Evolutionary conservation across 495 filamentous ascomycete species (phyloP).

Genomic region (Paragyromitra xinjiangensis): DNA sequence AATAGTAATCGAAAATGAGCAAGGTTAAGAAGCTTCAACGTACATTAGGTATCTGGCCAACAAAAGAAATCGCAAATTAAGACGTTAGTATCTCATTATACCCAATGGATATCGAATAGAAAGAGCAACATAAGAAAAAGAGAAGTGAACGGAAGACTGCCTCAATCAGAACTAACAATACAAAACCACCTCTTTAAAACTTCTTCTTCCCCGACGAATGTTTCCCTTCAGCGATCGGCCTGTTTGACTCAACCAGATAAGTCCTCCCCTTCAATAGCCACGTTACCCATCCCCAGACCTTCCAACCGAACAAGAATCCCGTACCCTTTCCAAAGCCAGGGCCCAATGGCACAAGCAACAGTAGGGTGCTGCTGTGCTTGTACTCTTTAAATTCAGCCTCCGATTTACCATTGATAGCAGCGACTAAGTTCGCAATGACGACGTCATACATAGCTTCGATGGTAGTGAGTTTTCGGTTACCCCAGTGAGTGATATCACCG

Average conservation of each 20-base stretch:
- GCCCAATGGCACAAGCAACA: constrained; percentile 65
- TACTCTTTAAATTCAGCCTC: constrained; percentile 61
- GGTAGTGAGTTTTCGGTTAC: constrained; percentile 22
- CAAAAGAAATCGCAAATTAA: constrained; percentile 22
- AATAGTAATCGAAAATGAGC: neutral
- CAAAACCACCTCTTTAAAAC: constrained; percentile 21
- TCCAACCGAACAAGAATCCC: constrained; percentile 63
- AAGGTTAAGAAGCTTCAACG: neutral
- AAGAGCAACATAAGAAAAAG: neutral
- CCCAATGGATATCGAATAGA: constrained; percentile 10
- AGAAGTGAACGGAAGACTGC: neutral
- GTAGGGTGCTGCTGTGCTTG: constrained; percentile 57
- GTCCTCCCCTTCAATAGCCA: constrained; percentile 68
- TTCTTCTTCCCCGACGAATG: constrained; percentile 26
- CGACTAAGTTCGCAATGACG: constrained; percentile 40
- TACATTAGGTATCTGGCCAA: constrained; percentile 12
- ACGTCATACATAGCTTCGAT: constrained; percentile 24
- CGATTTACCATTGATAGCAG: constrained; percentile 57
- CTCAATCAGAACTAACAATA: neutral
- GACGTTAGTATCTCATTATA: constrained; percentile 19
- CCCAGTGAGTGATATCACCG: constrained; percentile 62
- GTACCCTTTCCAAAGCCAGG: constrained; percentile 62
- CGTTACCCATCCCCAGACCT: constrained; percentile 64
- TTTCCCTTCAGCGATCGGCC: constrained; percentile 43
- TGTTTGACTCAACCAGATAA: constrained; percentile 59